Percentiles rank a stretch among this genome's conserved stretches.
Conservation (phyloP, 768 basidiomycete species). For the Boletus subcaerulescens region DNA sequence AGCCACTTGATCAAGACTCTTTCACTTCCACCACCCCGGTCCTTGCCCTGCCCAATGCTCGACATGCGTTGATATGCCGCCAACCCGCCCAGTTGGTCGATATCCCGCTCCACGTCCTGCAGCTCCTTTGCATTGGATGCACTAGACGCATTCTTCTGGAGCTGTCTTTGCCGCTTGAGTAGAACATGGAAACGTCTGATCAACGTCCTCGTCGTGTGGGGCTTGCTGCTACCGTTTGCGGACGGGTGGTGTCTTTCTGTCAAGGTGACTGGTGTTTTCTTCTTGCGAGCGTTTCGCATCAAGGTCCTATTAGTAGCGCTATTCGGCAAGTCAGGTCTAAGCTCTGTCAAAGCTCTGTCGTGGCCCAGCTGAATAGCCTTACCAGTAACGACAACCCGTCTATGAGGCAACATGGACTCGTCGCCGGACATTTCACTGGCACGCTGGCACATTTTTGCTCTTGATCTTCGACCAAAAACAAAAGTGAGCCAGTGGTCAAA, state of each 20-base stretch:
- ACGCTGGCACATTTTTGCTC: no score
- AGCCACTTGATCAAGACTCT: slow-evolving; percentile 78
- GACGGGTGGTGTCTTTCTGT: slow-evolving; percentile 6
- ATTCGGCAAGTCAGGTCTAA: no score
- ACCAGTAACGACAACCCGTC: no score
- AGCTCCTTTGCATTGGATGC: slow-evolving; percentile 34
- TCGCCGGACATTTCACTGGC: no score
- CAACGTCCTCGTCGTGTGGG: slow-evolving; percentile 61
- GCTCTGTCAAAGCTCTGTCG: no score
- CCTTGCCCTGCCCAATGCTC: slow-evolving; percentile 69
- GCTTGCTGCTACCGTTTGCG: slow-evolving; percentile 41
- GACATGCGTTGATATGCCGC: slow-evolving; percentile 84
- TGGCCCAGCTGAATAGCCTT: no score
- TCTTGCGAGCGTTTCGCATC: slow-evolving; percentile 45
- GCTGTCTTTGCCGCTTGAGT: slow-evolving; percentile 62
- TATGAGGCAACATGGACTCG: no score
- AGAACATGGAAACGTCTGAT: slow-evolving; percentile 83
- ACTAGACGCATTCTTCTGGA: slow-evolving; percentile 36
- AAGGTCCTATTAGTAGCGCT: no score
- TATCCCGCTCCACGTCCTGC: slow-evolving; percentile 54
- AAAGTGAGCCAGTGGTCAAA: no score
- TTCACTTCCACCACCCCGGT: slow-evolving; percentile 88
- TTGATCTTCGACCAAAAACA: no score
- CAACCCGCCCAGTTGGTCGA: slow-evolving; percentile 72
- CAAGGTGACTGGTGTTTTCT: slow-evolving; percentile 45